phyloP scores from a whole-genome alignment of 192 early-diverging fungal species.

The Gryganskiella cystojenkinii region DNA sequence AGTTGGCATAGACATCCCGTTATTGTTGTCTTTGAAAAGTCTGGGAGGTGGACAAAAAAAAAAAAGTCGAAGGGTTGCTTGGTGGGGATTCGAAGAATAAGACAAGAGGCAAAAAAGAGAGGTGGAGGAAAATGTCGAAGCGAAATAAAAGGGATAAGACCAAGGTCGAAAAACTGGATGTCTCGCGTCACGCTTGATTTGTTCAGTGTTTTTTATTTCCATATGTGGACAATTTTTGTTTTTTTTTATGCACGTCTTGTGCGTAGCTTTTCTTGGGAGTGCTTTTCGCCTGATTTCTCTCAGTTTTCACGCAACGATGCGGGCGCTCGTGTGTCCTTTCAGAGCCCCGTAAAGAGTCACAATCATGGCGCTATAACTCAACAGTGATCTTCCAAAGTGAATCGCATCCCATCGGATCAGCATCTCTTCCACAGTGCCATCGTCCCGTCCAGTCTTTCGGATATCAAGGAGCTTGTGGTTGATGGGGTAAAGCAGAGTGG shows the following conservation, averaged over 20 bases:
- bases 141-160: neutral
- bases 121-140: neutral
- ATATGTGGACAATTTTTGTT: neutral
- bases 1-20: neutral
- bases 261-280: no score
- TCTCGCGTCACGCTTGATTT: no score
- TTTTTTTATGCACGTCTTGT: no score
- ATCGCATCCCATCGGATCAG: constrained; percentile 26
- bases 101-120: neutral
- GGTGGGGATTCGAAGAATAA: neutral
- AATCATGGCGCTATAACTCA: constrained; percentile 26
- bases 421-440: constrained; percentile 27
- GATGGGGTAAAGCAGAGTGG: constrained; percentile 14
- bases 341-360: constrained; percentile 28
- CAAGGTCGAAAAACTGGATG: no score
- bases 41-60: no score
- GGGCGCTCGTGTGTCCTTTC: neutral
- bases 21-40: no score
- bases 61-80: no score
- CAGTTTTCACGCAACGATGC: no score
- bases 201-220: no score
- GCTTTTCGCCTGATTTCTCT: neutral
- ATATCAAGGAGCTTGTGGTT: constrained; percentile 35
- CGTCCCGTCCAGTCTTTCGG: constrained; percentile 18
- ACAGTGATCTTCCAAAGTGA: constrained; percentile 24